phyloP scores from a whole-genome alignment of 2,329 filamentous ascomycete genomes.

The Arthroderma sp. region DNA sequence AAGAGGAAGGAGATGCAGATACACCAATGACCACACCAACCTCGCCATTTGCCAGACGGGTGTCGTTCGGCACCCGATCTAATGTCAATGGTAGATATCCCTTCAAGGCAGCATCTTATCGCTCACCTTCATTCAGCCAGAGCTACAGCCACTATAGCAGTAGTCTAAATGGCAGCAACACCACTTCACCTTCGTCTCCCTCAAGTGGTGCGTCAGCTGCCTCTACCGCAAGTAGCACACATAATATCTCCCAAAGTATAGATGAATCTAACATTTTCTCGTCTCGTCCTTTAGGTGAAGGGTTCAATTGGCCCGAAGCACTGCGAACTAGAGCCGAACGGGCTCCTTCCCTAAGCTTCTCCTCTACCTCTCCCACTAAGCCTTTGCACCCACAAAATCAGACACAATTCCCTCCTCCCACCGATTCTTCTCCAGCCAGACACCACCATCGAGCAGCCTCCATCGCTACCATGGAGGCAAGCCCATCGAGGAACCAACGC shows the following conservation, averaged over 20 bases:
- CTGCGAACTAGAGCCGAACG: slow-evolving; percentile 84
- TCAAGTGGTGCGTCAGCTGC: slow-evolving; percentile 10
- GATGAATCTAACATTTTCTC: slow-evolving; percentile 32
- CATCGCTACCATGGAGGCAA: slow-evolving; percentile 40
- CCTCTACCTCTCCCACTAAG: slow-evolving; percentile 2
- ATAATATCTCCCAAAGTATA: slow-evolving; percentile 18
- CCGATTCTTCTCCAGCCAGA: slow-evolving; percentile 13
- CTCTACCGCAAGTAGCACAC: slow-evolving; percentile 26
- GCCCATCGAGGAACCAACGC: slow-evolving; percentile 20
- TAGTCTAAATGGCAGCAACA: no score
- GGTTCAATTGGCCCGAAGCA: slow-evolving; percentile 95
- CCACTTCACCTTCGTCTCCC: slow-evolving; percentile 4
- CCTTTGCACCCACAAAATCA: neutral
- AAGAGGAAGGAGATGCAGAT: slow-evolving; percentile 49
- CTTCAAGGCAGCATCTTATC: slow-evolving; percentile 15
- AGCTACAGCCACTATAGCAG: no score
- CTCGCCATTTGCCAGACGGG: slow-evolving; percentile 59
- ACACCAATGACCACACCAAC: slow-evolving; percentile 46
- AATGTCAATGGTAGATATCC: slow-evolving; percentile 45
- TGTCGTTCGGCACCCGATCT: slow-evolving; percentile 80
- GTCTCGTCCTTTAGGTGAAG: slow-evolving; percentile 55
- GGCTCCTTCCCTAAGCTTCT: slow-evolving; percentile 35
- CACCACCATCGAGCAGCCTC: slow-evolving; percentile 28
- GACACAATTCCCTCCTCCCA: neutral
- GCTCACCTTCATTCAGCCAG: no score